phyloP scores from a whole-genome alignment of 768 basidiomycete genomes.

The Paxillus involutus region DNA sequence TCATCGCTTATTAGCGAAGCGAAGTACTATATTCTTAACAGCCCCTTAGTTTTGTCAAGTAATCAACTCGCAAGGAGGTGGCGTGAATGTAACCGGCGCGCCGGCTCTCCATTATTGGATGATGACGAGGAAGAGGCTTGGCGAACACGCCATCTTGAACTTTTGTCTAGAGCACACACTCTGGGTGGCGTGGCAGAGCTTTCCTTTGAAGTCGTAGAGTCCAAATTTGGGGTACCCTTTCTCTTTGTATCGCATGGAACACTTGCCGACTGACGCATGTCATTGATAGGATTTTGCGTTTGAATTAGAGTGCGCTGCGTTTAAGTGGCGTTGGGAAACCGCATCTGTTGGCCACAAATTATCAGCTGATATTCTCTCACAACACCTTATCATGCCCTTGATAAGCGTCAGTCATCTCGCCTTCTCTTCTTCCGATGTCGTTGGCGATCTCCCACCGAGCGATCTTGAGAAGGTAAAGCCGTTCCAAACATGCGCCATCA shows the following conservation, averaged over 20 bases:
- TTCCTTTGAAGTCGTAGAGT: constrained; percentile 58
- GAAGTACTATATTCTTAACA: constrained; percentile 11
- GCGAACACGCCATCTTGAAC: constrained; percentile 53
- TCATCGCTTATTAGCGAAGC: constrained; percentile 21
- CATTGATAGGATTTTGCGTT: constrained; percentile 62
- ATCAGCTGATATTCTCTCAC: constrained; percentile 74
- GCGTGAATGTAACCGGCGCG: constrained; percentile 53
- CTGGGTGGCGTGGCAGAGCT: constrained; percentile 58
- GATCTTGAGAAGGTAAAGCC: constrained; percentile 65
- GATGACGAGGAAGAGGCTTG: constrained; percentile 59
- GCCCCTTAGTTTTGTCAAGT: constrained; percentile 46
- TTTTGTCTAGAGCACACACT: constrained; percentile 59
- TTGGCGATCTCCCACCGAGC: constrained; percentile 52
- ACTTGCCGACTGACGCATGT: constrained; percentile 14
- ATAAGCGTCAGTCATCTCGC: constrained; percentile 70
- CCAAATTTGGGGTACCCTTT: constrained; percentile 54
- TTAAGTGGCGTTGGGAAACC: constrained; percentile 83
- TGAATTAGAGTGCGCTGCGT: constrained; percentile 53
- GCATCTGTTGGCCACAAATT: constrained; percentile 59
- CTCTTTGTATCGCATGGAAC: background rate
- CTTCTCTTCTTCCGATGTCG: constrained; percentile 58
- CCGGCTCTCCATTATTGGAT: constrained; percentile 27
- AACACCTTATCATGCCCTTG: constrained; percentile 74
- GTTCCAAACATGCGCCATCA: constrained; percentile 1
- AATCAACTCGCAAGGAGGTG: constrained; percentile 69